Evolutionary conservation across 345 rosid species (phyloP), one percentile per base, ranked within the genome.

Genomic region (Lepidium didymum): DNA sequence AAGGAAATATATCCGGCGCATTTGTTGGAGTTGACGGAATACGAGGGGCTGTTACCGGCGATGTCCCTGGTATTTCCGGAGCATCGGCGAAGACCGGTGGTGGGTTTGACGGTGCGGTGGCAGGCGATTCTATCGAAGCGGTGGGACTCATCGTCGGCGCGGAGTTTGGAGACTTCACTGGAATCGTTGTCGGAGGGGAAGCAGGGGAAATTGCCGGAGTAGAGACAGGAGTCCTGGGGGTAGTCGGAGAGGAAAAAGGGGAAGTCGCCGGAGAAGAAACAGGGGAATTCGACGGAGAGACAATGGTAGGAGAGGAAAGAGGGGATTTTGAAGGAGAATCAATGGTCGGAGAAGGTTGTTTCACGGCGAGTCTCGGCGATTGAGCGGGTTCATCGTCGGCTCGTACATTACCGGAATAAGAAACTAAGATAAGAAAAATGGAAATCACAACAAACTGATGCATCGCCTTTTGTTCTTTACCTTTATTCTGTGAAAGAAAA

Each of bases 1-100:
- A 84, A 2, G 90, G 90, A 68, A 87, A 82, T 19, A 83, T 80
- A 10, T 16, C 75, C 0, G 90, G 94, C 12, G 83, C 49, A 49
- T 62, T 77, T 0, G 80, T 70, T 8, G 89, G 89, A 16, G 85
- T 72, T 23, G 88, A 71, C 1, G 90, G 88, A 67, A 78, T 74
- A 37, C 42, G 56, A 5, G 75, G 77, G 8, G 64, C 57, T 46
- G 75, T 45, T 73, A 66, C 80, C 3, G 87, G 83, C 3, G 73
- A 40, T 5, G 81, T 33, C 1, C 78, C 63, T 2, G 75, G 56
- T 4, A 49, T 57, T 6, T 14, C 72, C 2, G 88, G 91, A 37
- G 80, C 68, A 37, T 76, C 78, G 8, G 77, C 75, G 0, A 67
- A 3, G 11, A 73, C 46, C 1, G 85, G 83, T 62, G 79, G 71